Evolutionary conservation across 1,284 basidiomycete species (phyloP).

Genomic region (Hymenochaete sp.): DNA sequence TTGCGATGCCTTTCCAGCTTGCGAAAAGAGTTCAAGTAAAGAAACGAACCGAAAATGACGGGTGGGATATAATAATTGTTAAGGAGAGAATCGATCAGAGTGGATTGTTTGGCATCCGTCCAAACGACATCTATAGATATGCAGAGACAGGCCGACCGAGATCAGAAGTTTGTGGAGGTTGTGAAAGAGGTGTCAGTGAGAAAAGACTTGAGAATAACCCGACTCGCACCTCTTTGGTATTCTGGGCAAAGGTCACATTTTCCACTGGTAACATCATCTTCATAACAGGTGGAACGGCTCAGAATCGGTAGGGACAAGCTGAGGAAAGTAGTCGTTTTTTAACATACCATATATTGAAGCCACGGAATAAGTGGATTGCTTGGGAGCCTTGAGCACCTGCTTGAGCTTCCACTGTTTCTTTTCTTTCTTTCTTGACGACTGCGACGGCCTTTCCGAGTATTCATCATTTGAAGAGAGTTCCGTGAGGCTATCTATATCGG

Average conservation of each 20-base stretch:
- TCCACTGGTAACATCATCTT: slow-evolving; percentile 51
- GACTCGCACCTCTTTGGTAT: slow-evolving; percentile 55
- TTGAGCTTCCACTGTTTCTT: slow-evolving; percentile 28
- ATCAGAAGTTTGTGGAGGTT: background rate
- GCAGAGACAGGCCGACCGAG: background rate
- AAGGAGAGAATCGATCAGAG: slow-evolving; percentile 69
- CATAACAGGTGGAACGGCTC: background rate
- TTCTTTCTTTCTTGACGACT: slow-evolving; percentile 22
- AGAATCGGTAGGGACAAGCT: background rate
- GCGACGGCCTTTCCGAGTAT: slow-evolving; percentile 19
- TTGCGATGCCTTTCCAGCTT: no score
- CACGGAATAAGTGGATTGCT: slow-evolving; percentile 61
- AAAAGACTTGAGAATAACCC: background rate
- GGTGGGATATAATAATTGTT: slow-evolving; percentile 67
- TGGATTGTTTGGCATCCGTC: slow-evolving; percentile 58
- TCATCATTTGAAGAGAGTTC: slow-evolving; percentile 19
- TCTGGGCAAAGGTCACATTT: slow-evolving; percentile 65
- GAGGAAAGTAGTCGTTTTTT: background rate
- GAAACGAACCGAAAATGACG: slow-evolving; percentile 50
- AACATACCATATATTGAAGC: slow-evolving; percentile 53
- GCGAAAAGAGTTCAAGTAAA: background rate
- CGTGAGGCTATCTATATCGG: slow-evolving; percentile 15
- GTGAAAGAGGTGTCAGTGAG: background rate
- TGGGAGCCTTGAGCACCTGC: slow-evolving; percentile 48
- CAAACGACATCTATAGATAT: slow-evolving; percentile 55